phyloP scores from a whole-genome alignment of 2,329 filamentous ascomycete genomes.

The Fusarium devonianum region DNA sequence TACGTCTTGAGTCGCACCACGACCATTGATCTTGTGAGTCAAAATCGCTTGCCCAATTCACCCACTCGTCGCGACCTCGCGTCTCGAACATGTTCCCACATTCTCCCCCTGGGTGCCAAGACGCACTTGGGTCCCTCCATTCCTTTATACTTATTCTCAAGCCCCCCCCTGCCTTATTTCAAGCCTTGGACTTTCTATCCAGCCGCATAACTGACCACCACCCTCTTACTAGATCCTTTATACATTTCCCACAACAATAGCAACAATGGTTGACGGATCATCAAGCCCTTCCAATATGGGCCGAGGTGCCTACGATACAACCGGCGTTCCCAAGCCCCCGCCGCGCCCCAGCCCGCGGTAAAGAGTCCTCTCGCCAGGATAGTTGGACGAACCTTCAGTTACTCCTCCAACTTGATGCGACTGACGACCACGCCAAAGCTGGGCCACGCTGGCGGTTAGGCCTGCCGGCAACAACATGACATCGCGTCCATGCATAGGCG shows the following conservation, averaged over 20 bases:
- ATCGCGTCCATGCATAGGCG: conserved; percentile 12
- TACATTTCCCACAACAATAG: conserved; percentile 16
- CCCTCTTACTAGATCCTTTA: conserved; percentile 10
- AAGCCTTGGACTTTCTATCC: neutral
- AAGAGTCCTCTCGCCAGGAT: conserved; percentile 33
- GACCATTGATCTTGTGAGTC: conserved; percentile 46
- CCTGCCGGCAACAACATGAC: conserved; percentile 29
- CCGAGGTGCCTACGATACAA: conserved; percentile 61
- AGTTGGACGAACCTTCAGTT: conserved; percentile 31
- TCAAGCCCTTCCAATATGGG: conserved; percentile 55
- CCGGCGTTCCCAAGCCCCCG: conserved; percentile 57
- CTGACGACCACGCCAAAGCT: conserved; percentile 28
- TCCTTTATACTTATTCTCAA: conserved; percentile 6
- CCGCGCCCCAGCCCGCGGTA: conserved; percentile 52
- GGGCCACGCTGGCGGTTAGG: conserved; percentile 33
- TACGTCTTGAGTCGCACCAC: conserved; percentile 41
- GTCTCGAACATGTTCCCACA: conserved; percentile 7
- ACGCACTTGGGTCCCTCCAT: neutral
- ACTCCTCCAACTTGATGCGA: conserved; percentile 24
- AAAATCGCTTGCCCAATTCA: conserved; percentile 41
- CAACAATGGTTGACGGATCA: conserved; percentile 49
- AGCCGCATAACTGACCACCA: conserved; percentile 27
- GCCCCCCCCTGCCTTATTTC: neutral
- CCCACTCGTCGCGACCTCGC: conserved; percentile 11
- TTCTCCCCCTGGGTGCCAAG: conserved; percentile 1